Percentiles rank a stretch among this genome's conserved stretches.
These are phyloP conservation scores for Drechslera avenae DNA, from an alignment of 2,329 filamentous ascomycete genomes.

Conservation along the genomic window DNA sequence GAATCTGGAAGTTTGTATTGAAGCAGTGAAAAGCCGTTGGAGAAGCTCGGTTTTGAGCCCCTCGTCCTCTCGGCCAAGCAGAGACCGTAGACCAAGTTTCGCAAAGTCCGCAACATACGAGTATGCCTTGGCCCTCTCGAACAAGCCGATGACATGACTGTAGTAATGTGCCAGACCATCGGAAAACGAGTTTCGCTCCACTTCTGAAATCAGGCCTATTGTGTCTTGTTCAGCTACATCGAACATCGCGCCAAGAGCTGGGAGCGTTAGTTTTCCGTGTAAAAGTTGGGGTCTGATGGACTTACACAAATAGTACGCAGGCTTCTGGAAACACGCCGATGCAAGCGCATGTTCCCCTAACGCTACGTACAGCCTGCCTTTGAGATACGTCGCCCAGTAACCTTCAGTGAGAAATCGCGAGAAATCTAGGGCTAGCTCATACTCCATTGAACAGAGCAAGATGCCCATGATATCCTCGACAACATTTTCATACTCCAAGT, in stretches of 20 bases:
- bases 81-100: constrained; percentile 64
- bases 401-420: constrained; percentile 66
- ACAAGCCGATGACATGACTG: constrained; percentile 81
- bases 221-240: constrained; percentile 50
- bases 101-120: constrained; percentile 86
- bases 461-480: constrained; percentile 53
- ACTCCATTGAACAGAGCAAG: constrained; percentile 51
- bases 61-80: constrained; percentile 35
- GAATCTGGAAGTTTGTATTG: constrained; percentile 78
- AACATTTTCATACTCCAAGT: constrained; percentile 42
- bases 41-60: constrained; percentile 62
- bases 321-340: constrained; percentile 77
- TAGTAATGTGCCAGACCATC: constrained; percentile 83
- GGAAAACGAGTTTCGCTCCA: constrained; percentile 71
- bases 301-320: constrained; percentile 81
- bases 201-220: constrained; percentile 69
- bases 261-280: constrained; percentile 20
- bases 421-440: constrained; percentile 64
- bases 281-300: neutral
- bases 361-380: constrained; percentile 77
- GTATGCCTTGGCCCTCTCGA: constrained; percentile 76
- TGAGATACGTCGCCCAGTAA: constrained; percentile 74
- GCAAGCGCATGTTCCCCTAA: constrained; percentile 76
- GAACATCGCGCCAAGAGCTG: constrained; percentile 43
- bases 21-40: constrained; percentile 81